Base-by-base conservation (phyloP, 2,329 filamentous ascomycete genomes). In the Hypoxylon sp. region DNA sequence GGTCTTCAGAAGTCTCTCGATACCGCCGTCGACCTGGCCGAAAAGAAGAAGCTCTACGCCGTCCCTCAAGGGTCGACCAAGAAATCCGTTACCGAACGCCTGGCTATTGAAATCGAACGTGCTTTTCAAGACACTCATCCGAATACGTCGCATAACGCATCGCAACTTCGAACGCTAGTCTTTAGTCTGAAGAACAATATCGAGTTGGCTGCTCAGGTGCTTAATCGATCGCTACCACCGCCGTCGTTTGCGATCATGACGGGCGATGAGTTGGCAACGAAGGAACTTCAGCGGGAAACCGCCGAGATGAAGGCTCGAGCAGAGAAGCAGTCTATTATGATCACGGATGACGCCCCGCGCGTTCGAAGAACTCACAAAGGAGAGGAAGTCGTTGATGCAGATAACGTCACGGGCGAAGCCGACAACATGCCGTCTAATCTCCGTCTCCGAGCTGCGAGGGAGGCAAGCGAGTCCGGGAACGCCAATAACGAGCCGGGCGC, bases 301-400 rank as follows among this genome's bases (percentile, higher is more conserved):
- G 89, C 89, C 13, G 86, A 88, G 67, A 87, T 94, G 81, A 89
- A 90, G 73, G 89, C 90, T 47, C 84, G 86, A 59, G 86, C 87
- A 0, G 91, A 95, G 70, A 91, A 92, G 68, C 90, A 94, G 73
- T 90, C 94, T 41, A 93, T 95, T 42, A 83, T 96, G 27, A 87
- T 94, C 58, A 85, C 91, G 11, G 85, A 90, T 17, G 86, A 90
- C 15, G 83, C 85, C 45, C 92, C 93, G 3, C 87, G 92, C 2
- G 88, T 97, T 54, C 85, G 92, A 68, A 87, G 91, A 66, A 97
- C 94, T 2, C 94, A 98, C 78, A 98, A 98, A 74, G 95, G 95
- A 10, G 93, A 97, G 56, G 95, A 98, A 72, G 75, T 97, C 13
- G 83, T 98, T 13, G 92, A 94, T 60, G 87, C 89, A 41, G 91